These are phyloP conservation scores for Diaporthe aspalathi DNA, from an alignment of 2,329 filamentous ascomycete species.

Conservation along the genomic window DNA sequence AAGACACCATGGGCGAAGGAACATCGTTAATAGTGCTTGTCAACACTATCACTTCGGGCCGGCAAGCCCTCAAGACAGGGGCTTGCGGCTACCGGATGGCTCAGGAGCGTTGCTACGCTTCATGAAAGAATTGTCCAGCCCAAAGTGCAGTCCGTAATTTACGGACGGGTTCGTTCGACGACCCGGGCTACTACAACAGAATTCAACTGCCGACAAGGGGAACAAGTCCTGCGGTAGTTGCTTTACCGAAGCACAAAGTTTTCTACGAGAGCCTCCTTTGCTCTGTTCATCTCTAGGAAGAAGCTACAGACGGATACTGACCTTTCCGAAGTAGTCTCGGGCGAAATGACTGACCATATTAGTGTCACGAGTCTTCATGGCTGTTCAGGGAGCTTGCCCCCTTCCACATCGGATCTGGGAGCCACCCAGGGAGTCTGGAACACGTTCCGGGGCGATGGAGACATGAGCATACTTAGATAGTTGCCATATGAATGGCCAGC, in stretches of 20 bases:
- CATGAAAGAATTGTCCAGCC: background rate
- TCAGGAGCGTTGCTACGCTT: background rate
- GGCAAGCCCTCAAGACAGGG: background rate
- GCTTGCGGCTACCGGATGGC: background rate
- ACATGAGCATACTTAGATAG: background rate
- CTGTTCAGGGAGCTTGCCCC: conserved; percentile 9
- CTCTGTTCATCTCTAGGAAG: background rate
- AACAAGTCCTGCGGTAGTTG: background rate
- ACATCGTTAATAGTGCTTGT: background rate
- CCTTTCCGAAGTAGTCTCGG: background rate
- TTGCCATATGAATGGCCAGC: background rate
- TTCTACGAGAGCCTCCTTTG: background rate
- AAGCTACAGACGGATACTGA: background rate
- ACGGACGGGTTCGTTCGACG: background rate
- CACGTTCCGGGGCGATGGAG: conserved; percentile 4
- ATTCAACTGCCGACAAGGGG: background rate
- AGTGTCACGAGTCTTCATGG: background rate
- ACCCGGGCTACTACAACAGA: background rate
- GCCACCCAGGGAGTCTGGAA: conserved; percentile 26
- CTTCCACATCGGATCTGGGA: conserved; percentile 11
- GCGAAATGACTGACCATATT: background rate
- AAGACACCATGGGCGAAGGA: background rate
- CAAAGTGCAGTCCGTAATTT: background rate
- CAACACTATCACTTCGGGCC: background rate
- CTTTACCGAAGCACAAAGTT: background rate